These are phyloP conservation scores for Sutorius eximius DNA, from an alignment of 1,284 basidiomycete genomes.

Conservation along the genomic window DNA sequence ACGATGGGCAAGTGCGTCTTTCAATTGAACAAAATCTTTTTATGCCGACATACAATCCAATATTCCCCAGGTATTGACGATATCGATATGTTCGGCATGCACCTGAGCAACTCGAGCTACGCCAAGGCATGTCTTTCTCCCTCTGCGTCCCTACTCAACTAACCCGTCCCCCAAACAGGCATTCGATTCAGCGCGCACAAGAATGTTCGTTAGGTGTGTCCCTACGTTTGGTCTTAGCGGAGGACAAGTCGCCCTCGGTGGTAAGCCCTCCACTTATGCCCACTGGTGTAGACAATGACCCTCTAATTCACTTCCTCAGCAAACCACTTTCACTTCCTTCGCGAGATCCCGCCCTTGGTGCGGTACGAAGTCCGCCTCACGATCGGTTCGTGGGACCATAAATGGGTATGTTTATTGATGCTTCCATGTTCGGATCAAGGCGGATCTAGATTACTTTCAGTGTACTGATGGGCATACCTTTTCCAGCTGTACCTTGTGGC, in stretches of 20 bases:
- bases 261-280: constrained; percentile 32
- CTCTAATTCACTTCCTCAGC: constrained; percentile 38
- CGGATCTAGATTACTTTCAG: neutral
- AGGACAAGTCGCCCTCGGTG: constrained; percentile 71
- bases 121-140: constrained; percentile 51
- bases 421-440: neutral
- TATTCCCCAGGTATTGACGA: constrained; percentile 59
- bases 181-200: constrained; percentile 45
- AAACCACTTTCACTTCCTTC: constrained; percentile 72
- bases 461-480: neutral
- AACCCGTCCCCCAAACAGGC: constrained; percentile 29
- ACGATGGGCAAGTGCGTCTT: constrained; percentile 56
- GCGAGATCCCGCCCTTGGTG: constrained; percentile 75
- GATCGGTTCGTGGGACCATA: constrained; percentile 76
- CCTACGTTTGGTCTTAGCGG: constrained; percentile 64
- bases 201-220: constrained; percentile 49
- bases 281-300: neutral
- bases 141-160: neutral
- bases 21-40: neutral
- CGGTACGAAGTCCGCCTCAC: constrained; percentile 70
- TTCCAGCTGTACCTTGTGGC: constrained; percentile 33
- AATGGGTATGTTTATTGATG: constrained; percentile 61
- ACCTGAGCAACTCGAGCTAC: constrained; percentile 78
- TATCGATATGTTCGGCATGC: constrained; percentile 60
- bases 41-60: neutral